Evolutionary conservation across 192 early-diverging fungal species (phyloP).

Genomic region (Spizellomyces punctatus): DNA sequence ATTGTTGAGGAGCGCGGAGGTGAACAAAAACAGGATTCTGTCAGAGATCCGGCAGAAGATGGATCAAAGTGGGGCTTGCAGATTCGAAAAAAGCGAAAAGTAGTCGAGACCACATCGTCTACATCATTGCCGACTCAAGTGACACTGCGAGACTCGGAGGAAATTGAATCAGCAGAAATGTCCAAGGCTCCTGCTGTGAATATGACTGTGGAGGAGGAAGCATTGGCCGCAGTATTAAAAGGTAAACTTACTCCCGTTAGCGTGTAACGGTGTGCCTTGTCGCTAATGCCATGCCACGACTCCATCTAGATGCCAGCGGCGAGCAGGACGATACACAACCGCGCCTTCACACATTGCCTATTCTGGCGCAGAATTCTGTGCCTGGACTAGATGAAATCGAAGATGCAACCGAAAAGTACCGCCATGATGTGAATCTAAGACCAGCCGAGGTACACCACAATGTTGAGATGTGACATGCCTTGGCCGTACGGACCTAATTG

Average conservation of each 20-base stretch:
- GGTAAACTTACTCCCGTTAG: background rate
- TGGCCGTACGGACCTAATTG: too few species aligned
- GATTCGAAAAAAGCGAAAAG: constrained; percentile 31
- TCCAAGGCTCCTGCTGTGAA: background rate
- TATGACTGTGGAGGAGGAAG: constrained; percentile 34
- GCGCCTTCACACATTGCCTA: constrained; percentile 29
- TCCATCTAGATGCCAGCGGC: constrained; percentile 16
- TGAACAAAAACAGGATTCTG: background rate
- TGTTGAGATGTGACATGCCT: too few species aligned
- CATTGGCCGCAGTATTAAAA: constrained; percentile 28
- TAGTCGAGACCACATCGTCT: background rate
- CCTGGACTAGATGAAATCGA: constrained; percentile 42
- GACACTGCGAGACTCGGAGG: background rate
- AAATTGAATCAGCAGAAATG: background rate
- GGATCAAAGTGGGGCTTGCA: constrained; percentile 31
- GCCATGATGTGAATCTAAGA: constrained; percentile 61
- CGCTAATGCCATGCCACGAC: background rate
- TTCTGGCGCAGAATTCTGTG: constrained; percentile 49
- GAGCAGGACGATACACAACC: background rate
- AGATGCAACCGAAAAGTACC: constrained; percentile 62
- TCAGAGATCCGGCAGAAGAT: background rate
- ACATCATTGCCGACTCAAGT: background rate
- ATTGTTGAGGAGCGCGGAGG: background rate
- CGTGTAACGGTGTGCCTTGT: background rate
- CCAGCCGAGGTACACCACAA: constrained; percentile 47